Conservation (phyloP, 805 yeast species). For the Metschnikowia hibisci region DNA sequence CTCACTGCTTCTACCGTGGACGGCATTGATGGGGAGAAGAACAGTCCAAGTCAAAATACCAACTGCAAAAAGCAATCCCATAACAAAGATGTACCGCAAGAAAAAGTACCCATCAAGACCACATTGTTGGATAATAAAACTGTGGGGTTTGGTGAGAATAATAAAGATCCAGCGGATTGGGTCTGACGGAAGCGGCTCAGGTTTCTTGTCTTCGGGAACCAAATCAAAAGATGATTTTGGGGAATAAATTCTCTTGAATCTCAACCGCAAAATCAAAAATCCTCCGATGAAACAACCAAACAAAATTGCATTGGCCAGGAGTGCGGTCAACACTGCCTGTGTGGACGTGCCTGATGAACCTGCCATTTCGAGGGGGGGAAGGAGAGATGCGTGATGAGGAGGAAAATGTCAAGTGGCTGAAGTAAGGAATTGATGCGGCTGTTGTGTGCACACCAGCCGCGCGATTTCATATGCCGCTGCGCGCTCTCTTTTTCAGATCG, state of each 20-base stretch:
- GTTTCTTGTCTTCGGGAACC: slow-evolving; percentile 52
- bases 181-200: slow-evolving; percentile 71
- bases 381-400: neutral
- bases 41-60: slow-evolving; percentile 58
- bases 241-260: slow-evolving; percentile 70
- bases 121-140: slow-evolving; percentile 76
- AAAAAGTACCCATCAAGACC: slow-evolving; percentile 96
- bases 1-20: slow-evolving; percentile 52
- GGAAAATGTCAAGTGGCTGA: neutral
- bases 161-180: slow-evolving; percentile 67
- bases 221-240: slow-evolving; percentile 71
- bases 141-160: slow-evolving; percentile 61
- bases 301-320: slow-evolving; percentile 63
- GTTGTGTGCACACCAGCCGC: neutral
- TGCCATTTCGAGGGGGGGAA: neutral
- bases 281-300: slow-evolving; percentile 57
- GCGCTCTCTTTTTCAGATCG: neutral
- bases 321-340: slow-evolving; percentile 67
- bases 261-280: slow-evolving; percentile 65
- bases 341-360: slow-evolving; percentile 35
- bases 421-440: neutral
- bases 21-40: slow-evolving; percentile 79
- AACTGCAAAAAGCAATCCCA: slow-evolving; percentile 43
- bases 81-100: slow-evolving; percentile 65
- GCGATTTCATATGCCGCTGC: neutral